Evolutionary conservation across 306 rosid species (phyloP).

Genomic region (Cucurbita argyrosperma): DNA sequence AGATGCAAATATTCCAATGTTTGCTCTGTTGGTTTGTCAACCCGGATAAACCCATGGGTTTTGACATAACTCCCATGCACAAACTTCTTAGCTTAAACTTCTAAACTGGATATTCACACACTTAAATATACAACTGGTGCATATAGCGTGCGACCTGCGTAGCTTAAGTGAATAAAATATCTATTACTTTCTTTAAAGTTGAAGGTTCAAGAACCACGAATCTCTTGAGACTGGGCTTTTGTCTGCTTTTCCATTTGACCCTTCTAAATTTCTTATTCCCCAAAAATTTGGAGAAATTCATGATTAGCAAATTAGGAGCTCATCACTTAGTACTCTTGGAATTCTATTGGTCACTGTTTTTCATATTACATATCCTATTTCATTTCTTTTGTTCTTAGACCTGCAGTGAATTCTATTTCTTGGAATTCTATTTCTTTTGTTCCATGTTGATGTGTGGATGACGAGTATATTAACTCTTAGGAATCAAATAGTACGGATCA

Average conservation of each 20-base stretch:
- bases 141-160: too few relatives aligned
- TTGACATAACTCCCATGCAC: background rate
- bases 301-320: constrained; percentile 4
- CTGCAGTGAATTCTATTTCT: background rate
- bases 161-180: too few relatives aligned
- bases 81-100: too few relatives aligned
- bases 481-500: background rate
- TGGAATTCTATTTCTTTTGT: background rate
- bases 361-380: background rate
- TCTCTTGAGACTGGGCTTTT: too few relatives aligned
- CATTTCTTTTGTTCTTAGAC: background rate
- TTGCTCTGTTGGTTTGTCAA: background rate
- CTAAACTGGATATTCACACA: too few relatives aligned
- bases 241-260: background rate
- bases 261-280: too few relatives aligned
- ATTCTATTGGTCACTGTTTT: background rate
- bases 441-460: background rate
- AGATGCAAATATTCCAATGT: background rate
- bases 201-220: too few relatives aligned
- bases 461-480: background rate
- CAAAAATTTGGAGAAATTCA: constrained; percentile 56
- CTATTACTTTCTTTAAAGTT: too few relatives aligned
- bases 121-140: too few relatives aligned
- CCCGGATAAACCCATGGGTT: background rate
- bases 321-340: constrained; percentile 1